Conservation (phyloP, 192 early-diverging fungal genomes). For the Podila minutissima region DNA sequence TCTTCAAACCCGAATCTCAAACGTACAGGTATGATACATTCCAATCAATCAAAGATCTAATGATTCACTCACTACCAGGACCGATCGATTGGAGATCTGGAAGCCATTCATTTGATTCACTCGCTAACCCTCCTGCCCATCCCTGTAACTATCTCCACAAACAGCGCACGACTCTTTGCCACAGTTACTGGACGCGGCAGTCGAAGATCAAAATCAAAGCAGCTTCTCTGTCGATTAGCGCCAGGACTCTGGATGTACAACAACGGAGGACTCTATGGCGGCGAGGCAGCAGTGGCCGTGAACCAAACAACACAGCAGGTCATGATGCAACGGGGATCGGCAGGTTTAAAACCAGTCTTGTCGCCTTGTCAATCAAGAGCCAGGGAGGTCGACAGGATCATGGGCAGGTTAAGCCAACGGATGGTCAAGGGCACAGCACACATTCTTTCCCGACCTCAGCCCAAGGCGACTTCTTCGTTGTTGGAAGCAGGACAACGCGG, state of each 20-base stretch:
- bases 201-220: slow-evolving; percentile 21
- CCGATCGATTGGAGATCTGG: neutral
- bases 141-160: neutral
- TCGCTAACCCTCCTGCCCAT: neutral
- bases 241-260: slow-evolving; percentile 49
- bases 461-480: slow-evolving; percentile 3
- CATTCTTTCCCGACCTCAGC: slow-evolving; percentile 30
- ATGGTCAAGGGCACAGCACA: slow-evolving; percentile 36
- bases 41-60: neutral
- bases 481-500: slow-evolving; percentile 10
- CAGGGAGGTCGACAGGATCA: slow-evolving; percentile 22
- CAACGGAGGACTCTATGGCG: slow-evolving; percentile 39
- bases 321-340: slow-evolving; percentile 32
- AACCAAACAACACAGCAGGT: slow-evolving; percentile 50
- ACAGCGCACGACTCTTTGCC: slow-evolving; percentile 17
- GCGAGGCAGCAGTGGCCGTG: slow-evolving; percentile 45
- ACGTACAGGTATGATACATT: slow-evolving; percentile 9
- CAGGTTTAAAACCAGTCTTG: slow-evolving; percentile 5
- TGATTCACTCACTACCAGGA: no score
- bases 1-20: slow-evolving; percentile 4
- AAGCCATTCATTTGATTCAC: neutral
- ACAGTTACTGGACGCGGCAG: slow-evolving; percentile 9
- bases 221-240: slow-evolving; percentile 35
- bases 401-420: slow-evolving; percentile 18
- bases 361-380: neutral